These are phyloP conservation scores for Sporothrix sp. DNA, from an alignment of 2,329 filamentous ascomycete genomes.

Conservation along the genomic window DNA sequence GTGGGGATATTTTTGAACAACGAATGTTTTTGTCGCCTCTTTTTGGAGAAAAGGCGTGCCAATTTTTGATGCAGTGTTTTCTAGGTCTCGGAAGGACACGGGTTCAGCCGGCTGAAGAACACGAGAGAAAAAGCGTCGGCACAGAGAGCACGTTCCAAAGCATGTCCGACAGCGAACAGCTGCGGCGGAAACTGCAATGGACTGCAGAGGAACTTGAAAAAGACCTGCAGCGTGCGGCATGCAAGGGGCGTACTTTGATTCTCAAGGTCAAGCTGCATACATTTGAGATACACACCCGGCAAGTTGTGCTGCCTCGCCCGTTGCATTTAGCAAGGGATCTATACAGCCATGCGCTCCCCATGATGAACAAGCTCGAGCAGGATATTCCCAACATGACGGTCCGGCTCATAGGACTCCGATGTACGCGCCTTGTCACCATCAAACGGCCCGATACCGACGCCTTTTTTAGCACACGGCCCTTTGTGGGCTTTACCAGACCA, in stretches of 20 bases:
- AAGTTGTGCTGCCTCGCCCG: conserved; percentile 63
- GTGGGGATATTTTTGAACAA: conserved; percentile 74
- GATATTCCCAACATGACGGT: conserved; percentile 72
- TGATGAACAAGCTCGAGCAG: conserved; percentile 73
- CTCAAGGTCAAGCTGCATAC: conserved; percentile 92
- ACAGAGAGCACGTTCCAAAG: conserved; percentile 89
- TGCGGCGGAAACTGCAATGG: conserved; percentile 68
- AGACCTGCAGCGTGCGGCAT: conserved; percentile 67
- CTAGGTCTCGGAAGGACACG: conserved; percentile 78
- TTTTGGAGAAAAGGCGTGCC: conserved; percentile 85
- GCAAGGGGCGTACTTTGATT: conserved; percentile 83
- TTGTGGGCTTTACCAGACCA: conserved; percentile 19
- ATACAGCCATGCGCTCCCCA: conserved; percentile 70
- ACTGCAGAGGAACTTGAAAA: conserved; percentile 81
- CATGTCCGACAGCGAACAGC: conserved; percentile 54
- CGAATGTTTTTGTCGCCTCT: conserved; percentile 64
- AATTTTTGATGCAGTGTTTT: conserved; percentile 76
- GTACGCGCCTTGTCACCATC: conserved; percentile 77
- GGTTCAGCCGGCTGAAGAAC: conserved; percentile 78
- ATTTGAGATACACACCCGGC: conserved; percentile 81
- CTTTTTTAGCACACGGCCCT: conserved; percentile 62
- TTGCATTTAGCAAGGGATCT: conserved; percentile 69
- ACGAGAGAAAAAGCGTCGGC: conserved; percentile 86
- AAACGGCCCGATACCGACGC: conserved; percentile 67
- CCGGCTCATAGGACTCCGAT: conserved; percentile 78